phyloP scores from a whole-genome alignment of 1,139 yeast species.

The Nadsonia starkeyi-henricii region DNA sequence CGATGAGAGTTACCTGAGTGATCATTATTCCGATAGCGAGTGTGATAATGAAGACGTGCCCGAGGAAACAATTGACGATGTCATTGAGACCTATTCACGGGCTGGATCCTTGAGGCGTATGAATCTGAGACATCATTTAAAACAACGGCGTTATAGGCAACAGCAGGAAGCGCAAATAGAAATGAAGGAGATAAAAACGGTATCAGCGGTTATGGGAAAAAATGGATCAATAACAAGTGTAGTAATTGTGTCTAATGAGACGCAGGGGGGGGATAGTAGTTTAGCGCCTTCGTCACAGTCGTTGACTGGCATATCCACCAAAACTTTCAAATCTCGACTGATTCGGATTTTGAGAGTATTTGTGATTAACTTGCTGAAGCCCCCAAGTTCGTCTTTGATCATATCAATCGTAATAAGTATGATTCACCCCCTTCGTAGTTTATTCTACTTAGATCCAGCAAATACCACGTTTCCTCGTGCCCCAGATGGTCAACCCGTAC shows the following conservation, averaged over 20 bases:
- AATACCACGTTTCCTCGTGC: constrained; percentile 39
- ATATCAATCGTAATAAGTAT: constrained; percentile 52
- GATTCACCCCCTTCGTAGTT: constrained; percentile 77
- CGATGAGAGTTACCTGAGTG: no score
- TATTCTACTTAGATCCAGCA: constrained; percentile 31
- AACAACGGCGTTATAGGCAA: no score
- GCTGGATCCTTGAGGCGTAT: background rate
- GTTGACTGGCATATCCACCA: no score
- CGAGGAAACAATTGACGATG: background rate
- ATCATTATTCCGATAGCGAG: background rate
- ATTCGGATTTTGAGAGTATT: no score
- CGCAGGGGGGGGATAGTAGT: no score
- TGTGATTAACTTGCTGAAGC: constrained; percentile 34
- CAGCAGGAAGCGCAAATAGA: no score
- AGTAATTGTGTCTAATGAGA: no score
- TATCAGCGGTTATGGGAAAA: no score
- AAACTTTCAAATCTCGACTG: no score
- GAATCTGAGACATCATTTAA: background rate
- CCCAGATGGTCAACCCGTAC: constrained; percentile 73
- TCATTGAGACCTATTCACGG: background rate
- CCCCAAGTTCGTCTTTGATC: constrained; percentile 54
- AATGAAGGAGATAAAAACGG: no score
- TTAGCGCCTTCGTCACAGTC: no score
- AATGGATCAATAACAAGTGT: no score
- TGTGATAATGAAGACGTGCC: background rate